Conservation (phyloP, 768 basidiomycete species). For the Hygrocybe punicea region DNA sequence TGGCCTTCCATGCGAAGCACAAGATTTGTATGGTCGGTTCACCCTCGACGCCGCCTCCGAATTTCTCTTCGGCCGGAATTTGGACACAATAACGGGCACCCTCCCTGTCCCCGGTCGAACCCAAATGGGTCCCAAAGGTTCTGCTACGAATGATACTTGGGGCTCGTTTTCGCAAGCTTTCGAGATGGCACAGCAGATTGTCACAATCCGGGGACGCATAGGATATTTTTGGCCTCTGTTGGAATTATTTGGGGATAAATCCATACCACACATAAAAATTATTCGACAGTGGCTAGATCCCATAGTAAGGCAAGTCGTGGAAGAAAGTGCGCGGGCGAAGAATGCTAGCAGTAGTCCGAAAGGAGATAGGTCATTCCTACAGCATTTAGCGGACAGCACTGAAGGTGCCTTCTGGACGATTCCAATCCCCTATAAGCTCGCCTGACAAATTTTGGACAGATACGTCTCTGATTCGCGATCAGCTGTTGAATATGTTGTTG, state of each 20-base stretch:
- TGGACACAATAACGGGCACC: conserved; percentile 55
- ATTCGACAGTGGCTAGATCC: conserved; percentile 64
- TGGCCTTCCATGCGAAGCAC: conserved; percentile 52
- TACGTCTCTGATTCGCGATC: conserved; percentile 63
- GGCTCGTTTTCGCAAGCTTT: conserved; percentile 62
- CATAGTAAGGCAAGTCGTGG: conserved; percentile 52
- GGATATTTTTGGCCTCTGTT: conserved; percentile 60
- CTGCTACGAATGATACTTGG: conserved; percentile 57
- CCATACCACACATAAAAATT: conserved; percentile 44
- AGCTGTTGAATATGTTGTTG: conserved; percentile 71
- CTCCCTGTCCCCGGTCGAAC: conserved; percentile 50
- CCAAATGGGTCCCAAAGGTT: conserved; percentile 53
- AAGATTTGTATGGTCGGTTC: conserved; percentile 67
- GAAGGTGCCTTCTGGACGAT: conserved; percentile 42
- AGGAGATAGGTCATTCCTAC: conserved; percentile 59
- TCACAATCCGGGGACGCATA: conserved; percentile 48
- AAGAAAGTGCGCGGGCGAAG: conserved; percentile 40
- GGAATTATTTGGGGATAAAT: conserved; percentile 57
- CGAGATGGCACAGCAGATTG: conserved; percentile 51
- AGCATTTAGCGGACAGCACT: conserved; percentile 64
- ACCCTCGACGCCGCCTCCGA: conserved; percentile 70
- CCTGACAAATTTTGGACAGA: conserved; percentile 43
- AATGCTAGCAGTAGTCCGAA: conserved; percentile 38
- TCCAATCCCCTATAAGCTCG: background rate
- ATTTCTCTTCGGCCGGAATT: conserved; percentile 65